Base-by-base conservation (phyloP, 78 protist genomes). In the Dictyostelium intermedium region DNA sequence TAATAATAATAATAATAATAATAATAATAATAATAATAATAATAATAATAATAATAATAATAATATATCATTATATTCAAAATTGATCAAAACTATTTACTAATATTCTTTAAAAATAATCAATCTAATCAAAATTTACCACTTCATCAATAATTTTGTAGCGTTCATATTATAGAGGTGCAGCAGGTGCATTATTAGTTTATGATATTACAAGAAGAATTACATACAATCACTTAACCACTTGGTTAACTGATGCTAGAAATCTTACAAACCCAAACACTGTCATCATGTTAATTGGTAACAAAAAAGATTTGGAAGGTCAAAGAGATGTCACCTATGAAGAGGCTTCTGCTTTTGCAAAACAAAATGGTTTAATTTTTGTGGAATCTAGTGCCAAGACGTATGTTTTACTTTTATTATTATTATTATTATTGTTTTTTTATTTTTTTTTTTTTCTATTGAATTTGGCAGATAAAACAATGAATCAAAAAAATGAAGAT, bases 151-250 rank as follows among this genome's bases (percentile, higher is more conserved):
- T 18, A 1, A 66, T 18, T 61, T 11, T n/a, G 25, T 66, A 66
- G 74, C 74, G 98, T 8, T 66, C 95, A 47, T 98, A 96, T 93
- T 98, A 97, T 92, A 86, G 98, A 61, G 99, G 98, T 39, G 98
- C 99, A 7, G 98, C 98, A n/a, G 98, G 98, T 47, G 98, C 98
- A 10, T 79, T 98, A 27, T 73, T 98, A 83, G 98, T 97, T 11
- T 98, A 96, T 95, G 98, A 98, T 70, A 74, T 96, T 72, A 97
- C 97, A 20, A 81, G 98, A 82, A 93, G 99, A 66, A 99, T 98
- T 72, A 98, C 99, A 16, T 99, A 98, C 94, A 86, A 97, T 80
- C 99, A 99, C 72, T 95, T 99, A 18, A 79, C 98, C 18, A 86
- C 87, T 20, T 99, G 99, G 99, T 93, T 97, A 14, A 87, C 91